Conservation (phyloP, 768 basidiomycete species). For the Cystoderma amianthinum region DNA sequence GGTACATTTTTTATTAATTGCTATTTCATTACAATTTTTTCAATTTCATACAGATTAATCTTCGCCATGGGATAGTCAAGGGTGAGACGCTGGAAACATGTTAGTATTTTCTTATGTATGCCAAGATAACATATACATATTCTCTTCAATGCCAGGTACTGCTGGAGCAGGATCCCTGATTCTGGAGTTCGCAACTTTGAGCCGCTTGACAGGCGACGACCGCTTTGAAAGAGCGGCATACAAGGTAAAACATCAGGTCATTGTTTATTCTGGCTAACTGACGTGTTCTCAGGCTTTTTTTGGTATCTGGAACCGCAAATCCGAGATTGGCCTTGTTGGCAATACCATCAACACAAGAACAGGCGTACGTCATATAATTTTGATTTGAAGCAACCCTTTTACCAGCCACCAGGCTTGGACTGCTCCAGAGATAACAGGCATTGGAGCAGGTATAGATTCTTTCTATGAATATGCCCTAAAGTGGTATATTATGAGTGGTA, state of each 20-base stretch:
- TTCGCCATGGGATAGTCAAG: conserved; percentile 67
- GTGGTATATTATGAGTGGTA: conserved; percentile 85
- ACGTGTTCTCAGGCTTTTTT: conserved; percentile 61
- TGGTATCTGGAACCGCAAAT: conserved; percentile 88
- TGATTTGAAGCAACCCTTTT: conserved; percentile 1
- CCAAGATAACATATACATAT: background rate
- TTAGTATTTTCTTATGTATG: conserved; percentile 27
- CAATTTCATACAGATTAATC: conserved; percentile 54
- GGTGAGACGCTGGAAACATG: conserved; percentile 85
- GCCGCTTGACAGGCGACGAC: conserved; percentile 83
- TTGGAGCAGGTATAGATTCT: conserved; percentile 94
- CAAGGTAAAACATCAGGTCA: conserved; percentile 25
- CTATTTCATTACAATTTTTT: background rate
- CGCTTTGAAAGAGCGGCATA: conserved; percentile 87
- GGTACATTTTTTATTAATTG: conserved; percentile 27
- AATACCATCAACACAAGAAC: conserved; percentile 82
- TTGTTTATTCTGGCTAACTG: background rate
- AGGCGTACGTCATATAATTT: conserved; percentile 46
- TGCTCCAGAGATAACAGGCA: conserved; percentile 66
- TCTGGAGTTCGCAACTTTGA: conserved; percentile 90
- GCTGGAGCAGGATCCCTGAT: conserved; percentile 92
- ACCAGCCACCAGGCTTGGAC: conserved; percentile 54
- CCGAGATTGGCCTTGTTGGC: conserved; percentile 78
- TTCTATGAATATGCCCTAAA: conserved; percentile 94
- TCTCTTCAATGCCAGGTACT: conserved; percentile 46